A percentile compares a stretch with the other conserved stretches of the same genome.
phyloP scores from a whole-genome alignment of 345 rosid genomes.

The Psidium guajava region DNA sequence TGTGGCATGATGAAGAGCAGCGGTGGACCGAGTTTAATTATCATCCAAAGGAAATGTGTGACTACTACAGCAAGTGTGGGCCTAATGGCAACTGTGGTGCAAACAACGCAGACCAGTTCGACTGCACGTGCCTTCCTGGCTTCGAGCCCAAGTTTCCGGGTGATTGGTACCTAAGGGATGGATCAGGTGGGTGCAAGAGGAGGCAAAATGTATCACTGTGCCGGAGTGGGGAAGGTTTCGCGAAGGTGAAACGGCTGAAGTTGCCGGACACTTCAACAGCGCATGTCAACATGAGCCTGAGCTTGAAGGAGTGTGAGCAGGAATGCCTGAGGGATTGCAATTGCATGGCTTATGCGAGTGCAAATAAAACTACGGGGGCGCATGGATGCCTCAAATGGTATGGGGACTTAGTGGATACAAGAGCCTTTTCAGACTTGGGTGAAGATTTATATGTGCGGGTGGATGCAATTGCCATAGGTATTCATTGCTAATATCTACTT shows the following conservation, averaged over 20 bases:
- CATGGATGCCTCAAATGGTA: conserved; percentile 18
- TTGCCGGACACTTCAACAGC: background rate
- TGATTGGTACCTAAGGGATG: conserved; percentile 32
- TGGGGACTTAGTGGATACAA: conserved; percentile 14
- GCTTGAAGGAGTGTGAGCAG: conserved; percentile 6
- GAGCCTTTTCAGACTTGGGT: background rate
- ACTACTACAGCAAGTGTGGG: conserved; percentile 39
- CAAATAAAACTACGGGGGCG: background rate
- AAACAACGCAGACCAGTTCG: conserved; percentile 1
- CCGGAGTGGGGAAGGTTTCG: conserved; percentile 36
- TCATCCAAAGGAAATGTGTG: conserved; percentile 52
- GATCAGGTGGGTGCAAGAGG: conserved; percentile 34
- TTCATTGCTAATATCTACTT: background rate
- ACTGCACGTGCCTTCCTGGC: conserved; percentile 49
- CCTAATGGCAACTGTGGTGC: conserved; percentile 29
- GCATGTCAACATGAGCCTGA: background rate
- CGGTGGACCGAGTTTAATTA: conserved; percentile 33
- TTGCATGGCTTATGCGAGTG: conserved; percentile 16
- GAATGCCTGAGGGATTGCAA: conserved; percentile 18
- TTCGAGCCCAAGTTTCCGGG: conserved; percentile 26
- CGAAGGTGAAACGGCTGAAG: background rate
- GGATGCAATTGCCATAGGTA: background rate
- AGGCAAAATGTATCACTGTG: conserved; percentile 7
- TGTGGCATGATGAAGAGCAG: conserved; percentile 26
- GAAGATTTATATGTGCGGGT: background rate